Base-by-base conservation (phyloP, 106 monocot genomes). In the Allium fistulosum region DNA sequence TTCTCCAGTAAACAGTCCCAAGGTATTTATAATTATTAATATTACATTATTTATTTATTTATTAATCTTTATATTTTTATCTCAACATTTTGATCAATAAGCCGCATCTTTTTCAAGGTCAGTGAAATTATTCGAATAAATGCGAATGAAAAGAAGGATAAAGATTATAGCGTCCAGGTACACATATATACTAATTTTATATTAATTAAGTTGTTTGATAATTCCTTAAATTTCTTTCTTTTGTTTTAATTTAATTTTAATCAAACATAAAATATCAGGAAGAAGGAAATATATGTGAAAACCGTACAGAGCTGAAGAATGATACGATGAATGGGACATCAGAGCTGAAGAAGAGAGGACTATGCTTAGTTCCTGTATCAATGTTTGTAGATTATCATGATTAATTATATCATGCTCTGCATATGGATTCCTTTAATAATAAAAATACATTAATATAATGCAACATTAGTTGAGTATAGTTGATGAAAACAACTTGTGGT, bases 311-410 rank as follows among this genome's bases (percentile, higher is more conserved):
- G 26, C 7, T 45, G 49, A 63, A 48, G 57, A 53, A 45, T 8
- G 55, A 17, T 8, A 74, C 57, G 22, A 61, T 61, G n/a, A 17
- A 69, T 62, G 65, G 45, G 48, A 27, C 53, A 18, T 66, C 57
- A 75, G 83, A 83, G 59, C 66, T 83, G 61, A 83, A 78, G 63
- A 77, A 77, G 75, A 87, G 37, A 48, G 87, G 87, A 13, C 73
- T 83, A 53, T 83, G 87, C 63, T 75, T 83, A 83, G 80, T 83
- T 72, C 80, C 83, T 69, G 69, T 87, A 22, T 87, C 87, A 22
- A 75, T 83, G 83, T 72, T 87, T 45, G 53, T 80, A 57, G 58
- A 87, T 53, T 71, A 80, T 75, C 65, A 78, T 58, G 59, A 66
- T 72, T 67, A 53, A 67, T 22, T 22, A 22, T 22, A 22, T 22